These are phyloP conservation scores for Fomitopsis serialis DNA, from an alignment of 768 basidiomycete genomes.

Conservation along the genomic window DNA sequence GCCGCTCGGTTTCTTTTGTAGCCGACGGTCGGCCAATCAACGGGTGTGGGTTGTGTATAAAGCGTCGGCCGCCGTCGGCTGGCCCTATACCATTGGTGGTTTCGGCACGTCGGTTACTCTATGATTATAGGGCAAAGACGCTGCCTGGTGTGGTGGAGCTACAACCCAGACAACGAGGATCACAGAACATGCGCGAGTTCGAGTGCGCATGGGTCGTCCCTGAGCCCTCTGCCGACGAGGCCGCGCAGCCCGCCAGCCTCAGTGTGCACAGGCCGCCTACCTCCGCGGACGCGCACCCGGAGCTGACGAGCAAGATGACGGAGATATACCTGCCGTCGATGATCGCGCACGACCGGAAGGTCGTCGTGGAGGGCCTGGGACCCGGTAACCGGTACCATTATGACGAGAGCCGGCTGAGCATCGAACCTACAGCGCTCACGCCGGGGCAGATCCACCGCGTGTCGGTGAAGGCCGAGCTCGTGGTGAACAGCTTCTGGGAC, in stretches of 20 bases:
- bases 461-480: conserved; percentile 53
- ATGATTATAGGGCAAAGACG: background rate
- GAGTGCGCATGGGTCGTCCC: conserved; percentile 59
- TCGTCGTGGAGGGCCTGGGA: conserved; percentile 56
- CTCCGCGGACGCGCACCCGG: conserved; percentile 34
- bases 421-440: conserved; percentile 40
- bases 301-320: conserved; percentile 56
- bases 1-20: no score
- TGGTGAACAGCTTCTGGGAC: conserved; percentile 60
- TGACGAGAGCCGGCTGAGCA: conserved; percentile 58
- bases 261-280: conserved; percentile 34
- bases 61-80: no score
- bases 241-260: conserved; percentile 3
- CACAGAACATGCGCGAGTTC: conserved; percentile 56
- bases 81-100: no score
- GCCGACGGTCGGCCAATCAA: no score
- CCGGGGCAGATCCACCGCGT: conserved; percentile 47
- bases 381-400: conserved; percentile 46
- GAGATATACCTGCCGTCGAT: conserved; percentile 76
- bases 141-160: conserved; percentile 80
- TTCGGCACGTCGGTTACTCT: no score
- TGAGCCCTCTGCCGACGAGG: conserved; percentile 9
- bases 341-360: conserved; percentile 49
- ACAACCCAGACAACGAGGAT: conserved; percentile 86
- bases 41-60: no score